Base-by-base conservation (phyloP, 305 asterid species). In the Fraxinus platypoda region DNA sequence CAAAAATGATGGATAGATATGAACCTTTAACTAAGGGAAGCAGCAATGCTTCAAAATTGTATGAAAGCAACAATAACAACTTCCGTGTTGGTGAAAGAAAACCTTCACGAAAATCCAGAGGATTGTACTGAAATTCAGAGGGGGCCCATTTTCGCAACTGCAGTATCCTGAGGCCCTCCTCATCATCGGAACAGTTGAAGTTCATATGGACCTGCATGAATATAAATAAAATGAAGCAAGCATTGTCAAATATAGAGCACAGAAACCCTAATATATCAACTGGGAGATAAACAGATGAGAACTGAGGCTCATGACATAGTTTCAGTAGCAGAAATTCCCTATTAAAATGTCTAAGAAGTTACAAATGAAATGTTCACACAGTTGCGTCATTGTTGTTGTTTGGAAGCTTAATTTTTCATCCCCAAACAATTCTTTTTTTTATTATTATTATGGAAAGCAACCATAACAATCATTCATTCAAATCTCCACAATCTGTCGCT, bases 111-210 rank as follows among this genome's bases (percentile, higher is more conserved):
- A 92, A 96, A 86, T 86, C 84, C 46, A 94, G 90, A 82, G 94
- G 94, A 85, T 84, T 90, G 70, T 91, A 85, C 37, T 92, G 93
- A 83, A 90, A 87, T 38, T 90, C 94, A 71, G 94, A 85, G 80
- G 94, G 86, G 46, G 85, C 91, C 98, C 98, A 96, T 85, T 90
- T 96, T 84, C 88, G 92, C 90, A 96, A 89, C 91, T 92, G 95
- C 91, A 96, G 81, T 62, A 91, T 84, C 31, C 94, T 88, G 70
- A 89, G 95, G 82, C 88, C 90, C 83, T 93, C 93, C 66, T 86
- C 95, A 49, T 77, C 83, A 23, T 59, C 84, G 64, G 82, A 68
- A 81, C 86, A 74, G 84, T 86, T 83, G 54, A 87, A 86, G 76
- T 83, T 87, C 90, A 87, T 88, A 75, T 34, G 76, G 84, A 81